Evolutionary conservation across 495 filamentous ascomycete species (phyloP).

Genomic region (Niebla homalea): DNA sequence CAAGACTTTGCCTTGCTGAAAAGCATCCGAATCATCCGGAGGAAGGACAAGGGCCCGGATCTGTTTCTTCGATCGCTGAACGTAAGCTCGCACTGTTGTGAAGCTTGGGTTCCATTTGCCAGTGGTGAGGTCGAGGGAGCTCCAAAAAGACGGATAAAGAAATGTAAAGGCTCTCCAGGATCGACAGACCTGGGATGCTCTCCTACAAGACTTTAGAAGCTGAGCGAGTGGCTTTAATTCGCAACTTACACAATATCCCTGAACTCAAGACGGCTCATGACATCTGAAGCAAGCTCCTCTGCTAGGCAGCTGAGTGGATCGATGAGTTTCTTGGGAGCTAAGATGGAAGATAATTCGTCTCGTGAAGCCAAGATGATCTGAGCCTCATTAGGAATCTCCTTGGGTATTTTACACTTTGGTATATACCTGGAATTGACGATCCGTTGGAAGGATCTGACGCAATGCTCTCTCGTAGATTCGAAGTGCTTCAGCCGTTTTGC

Average conservation of each 20-base stretch:
- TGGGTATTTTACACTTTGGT: not conserved
- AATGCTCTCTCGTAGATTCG: conserved; percentile 50
- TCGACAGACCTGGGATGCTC: conserved; percentile 39
- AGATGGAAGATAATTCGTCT: conserved; percentile 29
- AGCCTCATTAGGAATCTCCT: not conserved
- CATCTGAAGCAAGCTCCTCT: conserved; percentile 33
- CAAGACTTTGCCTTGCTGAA: no score
- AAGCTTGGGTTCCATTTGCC: conserved; percentile 28
- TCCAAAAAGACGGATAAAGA: conserved; percentile 34
- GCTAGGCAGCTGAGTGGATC: conserved; percentile 38
- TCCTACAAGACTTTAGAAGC: conserved; percentile 17
- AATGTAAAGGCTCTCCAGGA: conserved; percentile 36
- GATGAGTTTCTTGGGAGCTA: conserved; percentile 15
- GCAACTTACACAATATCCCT: conserved; percentile 36
- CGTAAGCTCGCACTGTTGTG: conserved; percentile 30
- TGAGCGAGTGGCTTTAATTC: not conserved
- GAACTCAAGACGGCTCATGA: conserved; percentile 34
- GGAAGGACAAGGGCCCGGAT: conserved; percentile 27
- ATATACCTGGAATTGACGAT: conserved; percentile 34
- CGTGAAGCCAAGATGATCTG: conserved; percentile 33
- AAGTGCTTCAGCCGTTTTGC: conserved; percentile 38
- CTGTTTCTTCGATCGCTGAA: conserved; percentile 28
- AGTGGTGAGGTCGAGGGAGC: conserved; percentile 34
- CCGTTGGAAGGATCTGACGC: conserved; percentile 29
- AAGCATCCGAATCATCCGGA: no score